Percentiles rank a stretch among this genome's conserved stretches.
Evolutionary conservation across 495 filamentous ascomycete species (phyloP).

Genomic region (Neurospora hispaniola): DNA sequence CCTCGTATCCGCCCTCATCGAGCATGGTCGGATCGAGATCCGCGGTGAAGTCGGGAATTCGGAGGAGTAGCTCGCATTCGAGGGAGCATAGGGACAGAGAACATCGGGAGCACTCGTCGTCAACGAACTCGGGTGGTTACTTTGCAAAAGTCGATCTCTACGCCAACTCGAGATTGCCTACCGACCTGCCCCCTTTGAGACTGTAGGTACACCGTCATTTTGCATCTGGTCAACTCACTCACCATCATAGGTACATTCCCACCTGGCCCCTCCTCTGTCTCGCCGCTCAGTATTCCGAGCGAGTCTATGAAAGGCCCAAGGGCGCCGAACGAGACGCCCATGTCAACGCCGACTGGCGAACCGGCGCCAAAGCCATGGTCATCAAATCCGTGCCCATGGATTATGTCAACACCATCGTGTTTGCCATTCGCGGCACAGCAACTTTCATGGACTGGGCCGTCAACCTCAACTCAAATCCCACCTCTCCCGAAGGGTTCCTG

Average conservation of each 20-base stretch:
- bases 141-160: conserved; percentile 73
- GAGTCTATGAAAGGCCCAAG: conserved; percentile 55
- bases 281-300: conserved; percentile 61
- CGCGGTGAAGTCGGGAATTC: conserved; percentile 11
- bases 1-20: neutral
- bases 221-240: neutral
- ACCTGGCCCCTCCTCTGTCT: conserved; percentile 64
- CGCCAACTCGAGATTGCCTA: conserved; percentile 64
- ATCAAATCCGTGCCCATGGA: conserved; percentile 69
- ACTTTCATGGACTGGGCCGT: conserved; percentile 79
- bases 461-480: conserved; percentile 58
- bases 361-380: conserved; percentile 73
- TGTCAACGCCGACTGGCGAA: conserved; percentile 55
- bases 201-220: conserved; percentile 34
- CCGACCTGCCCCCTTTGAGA: conserved; percentile 51
- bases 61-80: conserved; percentile 6
- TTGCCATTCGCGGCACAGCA: conserved; percentile 69
- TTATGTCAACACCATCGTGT: conserved; percentile 63
- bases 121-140: conserved; percentile 35
- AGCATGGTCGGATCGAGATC: neutral
- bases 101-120: conserved; percentile 29
- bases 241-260: conserved; percentile 45
- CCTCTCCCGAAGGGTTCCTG: conserved; percentile 52
- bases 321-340: conserved; percentile 51
- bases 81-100: conserved; percentile 20